Evolutionary conservation across 163 green algal species (phyloP).

Genomic region (Smithsoniella earleae): DNA sequence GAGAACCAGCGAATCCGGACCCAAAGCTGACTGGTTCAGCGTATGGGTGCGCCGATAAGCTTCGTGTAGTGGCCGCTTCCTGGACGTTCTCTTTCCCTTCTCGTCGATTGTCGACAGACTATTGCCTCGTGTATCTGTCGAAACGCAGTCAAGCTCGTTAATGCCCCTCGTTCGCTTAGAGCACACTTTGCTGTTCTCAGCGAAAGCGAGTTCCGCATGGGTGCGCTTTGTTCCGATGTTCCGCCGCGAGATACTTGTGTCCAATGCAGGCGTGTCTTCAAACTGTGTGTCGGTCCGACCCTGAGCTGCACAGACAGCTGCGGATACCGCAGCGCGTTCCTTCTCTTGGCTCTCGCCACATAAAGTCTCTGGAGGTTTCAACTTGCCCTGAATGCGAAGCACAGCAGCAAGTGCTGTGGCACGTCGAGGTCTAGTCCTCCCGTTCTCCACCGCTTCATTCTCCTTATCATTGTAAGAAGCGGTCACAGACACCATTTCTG

Average conservation of each 20-base stretch:
- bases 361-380: not conserved
- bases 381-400: not conserved
- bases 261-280: no score
- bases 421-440: not conserved
- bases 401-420: slow-evolving; percentile 3
- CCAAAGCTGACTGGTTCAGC: no score
- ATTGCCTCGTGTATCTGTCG: no score
- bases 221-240: not conserved
- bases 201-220: not conserved
- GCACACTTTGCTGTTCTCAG: no score
- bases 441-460: not conserved
- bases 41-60: no score
- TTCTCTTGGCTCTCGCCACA: not conserved
- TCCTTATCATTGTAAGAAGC: not conserved
- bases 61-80: no score
- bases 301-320: not conserved
- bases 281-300: not conserved
- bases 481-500: not conserved
- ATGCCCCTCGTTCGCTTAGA: no score
- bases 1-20: no score
- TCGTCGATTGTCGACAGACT: no score
- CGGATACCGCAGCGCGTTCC: not conserved
- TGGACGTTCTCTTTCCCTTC: no score
- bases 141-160: no score
- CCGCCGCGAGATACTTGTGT: not conserved